Evolutionary conservation across 2,329 filamentous ascomycete genomes (phyloP).

Genomic region (Incumbomyces delicatus): DNA sequence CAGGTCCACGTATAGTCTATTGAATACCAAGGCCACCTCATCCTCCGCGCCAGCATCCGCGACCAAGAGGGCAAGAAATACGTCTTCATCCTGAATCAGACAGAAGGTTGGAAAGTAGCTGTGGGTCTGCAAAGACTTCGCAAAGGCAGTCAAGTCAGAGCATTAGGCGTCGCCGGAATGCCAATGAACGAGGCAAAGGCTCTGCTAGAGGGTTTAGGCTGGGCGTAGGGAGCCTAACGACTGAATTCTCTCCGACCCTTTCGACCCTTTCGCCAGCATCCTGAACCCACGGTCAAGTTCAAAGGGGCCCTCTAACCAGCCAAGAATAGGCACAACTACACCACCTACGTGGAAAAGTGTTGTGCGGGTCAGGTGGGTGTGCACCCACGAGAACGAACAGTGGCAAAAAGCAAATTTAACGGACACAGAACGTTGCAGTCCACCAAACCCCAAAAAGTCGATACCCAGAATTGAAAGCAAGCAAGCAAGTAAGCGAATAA

Average conservation of each 20-base stretch:
- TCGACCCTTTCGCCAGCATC: neutral
- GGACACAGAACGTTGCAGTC: too few relatives aligned
- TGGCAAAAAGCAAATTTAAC: too few relatives aligned
- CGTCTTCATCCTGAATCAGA: slow-evolving; percentile 50
- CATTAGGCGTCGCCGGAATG: slow-evolving; percentile 44
- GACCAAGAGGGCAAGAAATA: slow-evolving; percentile 53
- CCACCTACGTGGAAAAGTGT: too few relatives aligned
- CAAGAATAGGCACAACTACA: too few relatives aligned
- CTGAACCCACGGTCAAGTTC: too few relatives aligned
- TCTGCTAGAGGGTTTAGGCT: slow-evolving; percentile 32
- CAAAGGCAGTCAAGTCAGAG: slow-evolving; percentile 46
- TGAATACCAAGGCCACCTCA: slow-evolving; percentile 39
- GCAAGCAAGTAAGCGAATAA: too few relatives aligned
- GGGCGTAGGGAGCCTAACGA: slow-evolving; percentile 18
- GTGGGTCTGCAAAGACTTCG: slow-evolving; percentile 47
- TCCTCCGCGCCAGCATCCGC: slow-evolving; percentile 49
- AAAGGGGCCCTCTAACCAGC: too few relatives aligned
- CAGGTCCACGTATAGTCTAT: slow-evolving; percentile 24
- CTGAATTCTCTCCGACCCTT: neutral
- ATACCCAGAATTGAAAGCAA: too few relatives aligned
- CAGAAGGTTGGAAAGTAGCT: slow-evolving; percentile 54
- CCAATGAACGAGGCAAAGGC: slow-evolving; percentile 35
- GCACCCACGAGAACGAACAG: too few relatives aligned
- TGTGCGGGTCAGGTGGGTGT: too few relatives aligned
- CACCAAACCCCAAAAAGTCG: too few relatives aligned